Conservation (phyloP, 805 yeast genomes). For the Spencermartinsiella europaea region DNA sequence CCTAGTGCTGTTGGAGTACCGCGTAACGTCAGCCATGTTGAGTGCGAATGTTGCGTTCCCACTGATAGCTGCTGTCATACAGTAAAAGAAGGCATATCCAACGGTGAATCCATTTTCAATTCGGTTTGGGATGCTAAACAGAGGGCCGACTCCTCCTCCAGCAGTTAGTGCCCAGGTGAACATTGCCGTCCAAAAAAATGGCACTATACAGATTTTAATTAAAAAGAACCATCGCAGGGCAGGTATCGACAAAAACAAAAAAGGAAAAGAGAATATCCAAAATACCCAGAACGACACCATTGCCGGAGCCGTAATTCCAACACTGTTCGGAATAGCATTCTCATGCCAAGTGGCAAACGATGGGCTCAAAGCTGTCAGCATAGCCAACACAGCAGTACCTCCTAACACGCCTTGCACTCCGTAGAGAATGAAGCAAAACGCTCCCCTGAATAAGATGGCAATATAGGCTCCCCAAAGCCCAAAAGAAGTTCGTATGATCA, state of each 20-base stretch:
- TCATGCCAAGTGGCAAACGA: slow-evolving; percentile 37
- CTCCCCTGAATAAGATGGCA: slow-evolving; percentile 17
- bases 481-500: slow-evolving; percentile 11
- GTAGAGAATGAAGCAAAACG: slow-evolving; percentile 16
- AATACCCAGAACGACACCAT: slow-evolving; percentile 40
- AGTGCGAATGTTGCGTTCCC: slow-evolving; percentile 45
- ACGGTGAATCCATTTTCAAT: slow-evolving; percentile 35
- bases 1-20: slow-evolving; percentile 37
- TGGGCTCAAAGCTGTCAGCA: slow-evolving; percentile 37
- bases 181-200: slow-evolving; percentile 40
- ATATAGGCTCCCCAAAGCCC: slow-evolving; percentile 16
- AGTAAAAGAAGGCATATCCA: slow-evolving; percentile 41
- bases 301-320: slow-evolving; percentile 37
- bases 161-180: slow-evolving; percentile 43
- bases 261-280: slow-evolving; percentile 42
- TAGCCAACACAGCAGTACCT: slow-evolving; percentile 32
- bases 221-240: slow-evolving; percentile 42
- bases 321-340: slow-evolving; percentile 22
- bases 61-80: slow-evolving; percentile 42
- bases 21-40: slow-evolving; percentile 46
- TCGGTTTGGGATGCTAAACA: slow-evolving; percentile 31
- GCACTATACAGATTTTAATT: slow-evolving; percentile 40
- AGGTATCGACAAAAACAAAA: slow-evolving; percentile 43
- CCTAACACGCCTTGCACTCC: slow-evolving; percentile 19
- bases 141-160: slow-evolving; percentile 41